These are phyloP conservation scores for Solanum lignicaule DNA, from an alignment of 257 asterid genomes.

Conservation along the genomic window DNA sequence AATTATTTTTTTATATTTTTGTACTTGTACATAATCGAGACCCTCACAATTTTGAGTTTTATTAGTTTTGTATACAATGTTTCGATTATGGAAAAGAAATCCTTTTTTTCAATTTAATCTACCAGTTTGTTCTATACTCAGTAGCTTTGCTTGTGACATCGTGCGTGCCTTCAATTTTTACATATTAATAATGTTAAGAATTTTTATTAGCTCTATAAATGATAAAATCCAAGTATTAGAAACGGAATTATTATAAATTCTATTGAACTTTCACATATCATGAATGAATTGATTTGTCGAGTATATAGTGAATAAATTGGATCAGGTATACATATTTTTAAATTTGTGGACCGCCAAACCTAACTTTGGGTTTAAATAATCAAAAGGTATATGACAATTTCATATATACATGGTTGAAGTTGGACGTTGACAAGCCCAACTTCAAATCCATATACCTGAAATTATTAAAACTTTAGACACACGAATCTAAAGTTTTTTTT, in stretches of 20 bases:
- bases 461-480: too few species aligned
- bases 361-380: too few species aligned
- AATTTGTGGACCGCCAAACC: not conserved
- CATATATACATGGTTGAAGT: too few species aligned
- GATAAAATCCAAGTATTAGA: not conserved
- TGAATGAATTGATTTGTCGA: not conserved
- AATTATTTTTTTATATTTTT: not conserved
- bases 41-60: not conserved
- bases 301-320: not conserved
- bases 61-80: not conserved
- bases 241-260: not conserved
- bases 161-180: not conserved
- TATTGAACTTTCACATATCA: not conserved
- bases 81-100: not conserved
- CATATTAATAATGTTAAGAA: not conserved
- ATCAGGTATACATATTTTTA: not conserved
- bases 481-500: too few species aligned
- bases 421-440: too few species aligned
- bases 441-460: too few species aligned
- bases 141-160: not conserved
- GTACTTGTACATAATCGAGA: not conserved
- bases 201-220: not conserved
- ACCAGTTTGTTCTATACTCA: not conserved
- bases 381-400: too few species aligned
- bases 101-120: not conserved